phyloP scores from a whole-genome alignment of 768 basidiomycete species.

The Neoboletus magnificus region DNA sequence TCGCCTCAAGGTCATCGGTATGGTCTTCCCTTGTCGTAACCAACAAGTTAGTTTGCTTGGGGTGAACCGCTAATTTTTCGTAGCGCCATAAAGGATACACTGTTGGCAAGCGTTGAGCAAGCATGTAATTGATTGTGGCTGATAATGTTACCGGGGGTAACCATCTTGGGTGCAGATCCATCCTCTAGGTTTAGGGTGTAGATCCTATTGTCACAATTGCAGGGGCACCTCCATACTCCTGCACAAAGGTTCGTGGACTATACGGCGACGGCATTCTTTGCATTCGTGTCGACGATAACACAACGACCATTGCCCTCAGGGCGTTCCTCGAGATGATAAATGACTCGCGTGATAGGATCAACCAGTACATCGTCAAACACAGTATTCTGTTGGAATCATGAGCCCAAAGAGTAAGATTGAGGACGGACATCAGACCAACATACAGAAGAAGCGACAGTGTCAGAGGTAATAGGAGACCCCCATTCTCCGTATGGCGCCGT shows the following conservation, averaged over 20 bases:
- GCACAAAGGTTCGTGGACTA: conserved; percentile 53
- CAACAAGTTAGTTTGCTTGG: conserved; percentile 45
- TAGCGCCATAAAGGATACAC: conserved; percentile 34
- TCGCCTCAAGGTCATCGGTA: conserved; percentile 28
- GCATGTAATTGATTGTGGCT: no score
- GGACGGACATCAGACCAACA: not conserved
- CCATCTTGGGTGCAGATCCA: no score
- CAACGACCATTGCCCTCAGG: conserved; percentile 43
- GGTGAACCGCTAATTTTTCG: conserved; percentile 55
- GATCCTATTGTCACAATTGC: conserved; percentile 47
- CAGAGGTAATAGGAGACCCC: conserved; percentile 52
- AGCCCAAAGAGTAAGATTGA: no score
- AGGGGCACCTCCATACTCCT: conserved; percentile 69
- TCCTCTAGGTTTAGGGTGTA: conserved; percentile 45
- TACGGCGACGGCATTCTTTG: conserved; percentile 41
- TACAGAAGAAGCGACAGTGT: conserved; percentile 45
- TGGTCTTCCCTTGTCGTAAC: conserved; percentile 68
- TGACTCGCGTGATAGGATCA: conserved; percentile 41
- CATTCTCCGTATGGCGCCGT: conserved; percentile 60
- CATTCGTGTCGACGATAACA: conserved; percentile 49
- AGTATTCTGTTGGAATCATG: conserved; percentile 28
- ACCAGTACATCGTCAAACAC: conserved; percentile 46
- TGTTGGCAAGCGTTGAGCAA: conserved; percentile 6
- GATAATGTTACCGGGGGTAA: no score
- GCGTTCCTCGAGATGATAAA: conserved; percentile 59